Evolutionary conservation across 163 green algal genomes (phyloP).

Genomic region (Chlorella variabilis): DNA sequence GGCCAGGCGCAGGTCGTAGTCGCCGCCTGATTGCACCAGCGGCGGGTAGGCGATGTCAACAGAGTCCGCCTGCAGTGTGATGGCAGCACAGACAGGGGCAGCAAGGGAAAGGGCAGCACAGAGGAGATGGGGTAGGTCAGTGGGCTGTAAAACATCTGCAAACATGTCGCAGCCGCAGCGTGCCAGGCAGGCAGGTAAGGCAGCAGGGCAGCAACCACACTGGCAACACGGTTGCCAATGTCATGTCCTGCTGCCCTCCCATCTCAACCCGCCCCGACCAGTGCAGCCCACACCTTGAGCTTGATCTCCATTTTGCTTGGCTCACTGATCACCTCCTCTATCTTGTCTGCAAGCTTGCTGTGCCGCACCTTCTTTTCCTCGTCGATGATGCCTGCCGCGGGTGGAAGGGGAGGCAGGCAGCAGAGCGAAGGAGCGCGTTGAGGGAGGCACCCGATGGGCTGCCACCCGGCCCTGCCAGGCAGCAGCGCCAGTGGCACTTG

Average conservation of each 20-base stretch:
- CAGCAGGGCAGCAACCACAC: no score
- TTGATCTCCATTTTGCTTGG: conserved; percentile 84
- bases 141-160: no score
- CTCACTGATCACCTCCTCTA: conserved; percentile 83
- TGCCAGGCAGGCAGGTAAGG: no score
- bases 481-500: neutral
- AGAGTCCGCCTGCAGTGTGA: conserved; percentile 74
- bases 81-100: neutral
- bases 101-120: no score
- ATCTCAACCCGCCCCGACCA: no score
- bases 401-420: neutral
- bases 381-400: conserved; percentile 81
- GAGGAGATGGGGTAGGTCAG: no score
- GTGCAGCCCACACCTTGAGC: conserved; percentile 55
- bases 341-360: conserved; percentile 64
- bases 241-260: no score
- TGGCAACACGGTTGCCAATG: no score
- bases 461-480: neutral
- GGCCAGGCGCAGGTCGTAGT: conserved; percentile 79
- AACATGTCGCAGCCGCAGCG: no score
- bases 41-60: conserved; percentile 96
- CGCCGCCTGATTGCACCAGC: conserved; percentile 87
- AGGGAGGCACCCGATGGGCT: neutral
- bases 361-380: conserved; percentile 89
- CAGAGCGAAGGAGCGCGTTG: no score